phyloP scores from a whole-genome alignment of 495 filamentous ascomycete genomes.

The Penicillium goetzii region DNA sequence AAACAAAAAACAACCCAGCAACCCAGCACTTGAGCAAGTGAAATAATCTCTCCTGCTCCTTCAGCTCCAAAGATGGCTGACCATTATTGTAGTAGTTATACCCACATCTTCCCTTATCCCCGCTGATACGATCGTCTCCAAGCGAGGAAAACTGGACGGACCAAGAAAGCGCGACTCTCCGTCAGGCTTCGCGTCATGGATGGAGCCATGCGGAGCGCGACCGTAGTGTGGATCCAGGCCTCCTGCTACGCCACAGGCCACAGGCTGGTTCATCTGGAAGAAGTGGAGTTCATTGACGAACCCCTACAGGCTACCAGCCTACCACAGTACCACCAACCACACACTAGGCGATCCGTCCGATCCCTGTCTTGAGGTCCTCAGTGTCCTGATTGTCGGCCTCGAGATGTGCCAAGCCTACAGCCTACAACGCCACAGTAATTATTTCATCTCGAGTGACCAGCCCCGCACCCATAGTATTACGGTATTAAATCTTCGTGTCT shows the following conservation, averaged over 20 bases:
- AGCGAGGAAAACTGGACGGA: background rate
- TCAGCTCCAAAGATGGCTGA: background rate
- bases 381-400: background rate
- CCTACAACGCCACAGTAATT: conserved; percentile 16
- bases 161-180: background rate
- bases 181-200: conserved; percentile 16
- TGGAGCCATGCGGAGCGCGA: conserved; percentile 22
- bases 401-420: conserved; percentile 13
- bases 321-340: background rate
- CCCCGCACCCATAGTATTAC: conserved; percentile 9
- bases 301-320: no score
- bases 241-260: conserved; percentile 13
- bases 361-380: conserved; percentile 24
- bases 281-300: conserved; percentile 35
- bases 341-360: conserved; percentile 25
- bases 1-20: background rate
- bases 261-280: conserved; percentile 31
- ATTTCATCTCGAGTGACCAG: conserved; percentile 18
- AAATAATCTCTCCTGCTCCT: background rate
- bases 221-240: conserved; percentile 19
- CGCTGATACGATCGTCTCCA: background rate
- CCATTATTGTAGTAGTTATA: background rate
- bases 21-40: background rate
- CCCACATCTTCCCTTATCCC: background rate
- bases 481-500: conserved; percentile 13